Evolutionary conservation across 176 grass and related monocot genomes (phyloP), one percentile per base, ranked within the genome.

Genomic region (Musa beccarii): DNA sequence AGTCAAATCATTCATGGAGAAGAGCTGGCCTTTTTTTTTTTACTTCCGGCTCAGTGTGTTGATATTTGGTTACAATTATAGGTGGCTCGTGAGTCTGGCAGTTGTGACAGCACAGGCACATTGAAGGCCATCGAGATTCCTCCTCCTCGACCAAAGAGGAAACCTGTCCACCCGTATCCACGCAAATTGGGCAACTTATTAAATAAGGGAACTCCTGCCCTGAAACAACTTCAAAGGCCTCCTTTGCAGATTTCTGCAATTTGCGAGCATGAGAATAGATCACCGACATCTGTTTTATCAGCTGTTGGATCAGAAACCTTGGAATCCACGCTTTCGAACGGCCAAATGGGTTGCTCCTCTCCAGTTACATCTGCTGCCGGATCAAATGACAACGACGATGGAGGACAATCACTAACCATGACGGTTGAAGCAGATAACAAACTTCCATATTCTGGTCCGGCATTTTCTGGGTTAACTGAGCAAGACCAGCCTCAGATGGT

Each of bases 71-170:
- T 71, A 57, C 22, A 12, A 17, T 14, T 53, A 20, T 63, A 96
- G 92, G 88, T 98, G 51, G 77, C 64, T 49, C 78, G 88, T 55
- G 88, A 89, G 52, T 91, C 94, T 12, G 72, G 82, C 74, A 78
- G 81, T 1, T 79, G 81, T 19, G 59, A 19, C 53, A 52, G 51
- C 52, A 20, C 79, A 15, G 76, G 78, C 29, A 80, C 71, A 17
- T 26, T 51, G 34, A 53, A 78, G 55, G 57, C 76, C 54, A 87
- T 98, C 43, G 87, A 89, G 74, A 93, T 98, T 53, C 94, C 94
- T 63, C 94, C 90, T 7, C 94, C 94, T 19, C 90, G 94, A 71
- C 94, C 94, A 16, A 98, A 98, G 84, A 85, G 78, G 72, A 98
- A 89, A 63, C 88, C 94, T 3, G 15, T 80, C 8, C 86, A 85